Conservation (phyloP, 192 early-diverging fungal species). For the Kappamyces sp. region DNA sequence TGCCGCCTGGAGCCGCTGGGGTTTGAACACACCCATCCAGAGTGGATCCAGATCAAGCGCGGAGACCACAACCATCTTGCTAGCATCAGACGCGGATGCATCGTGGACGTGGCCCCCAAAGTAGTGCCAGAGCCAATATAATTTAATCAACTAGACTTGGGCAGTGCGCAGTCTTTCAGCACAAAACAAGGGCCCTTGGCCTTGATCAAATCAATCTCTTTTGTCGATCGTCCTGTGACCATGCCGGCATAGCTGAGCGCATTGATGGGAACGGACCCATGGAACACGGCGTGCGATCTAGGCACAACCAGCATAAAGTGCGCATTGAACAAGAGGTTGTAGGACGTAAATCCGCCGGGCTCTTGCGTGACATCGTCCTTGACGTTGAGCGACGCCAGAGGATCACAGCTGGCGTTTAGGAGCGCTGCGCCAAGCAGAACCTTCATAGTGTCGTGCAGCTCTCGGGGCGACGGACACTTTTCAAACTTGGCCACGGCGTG, state of each 20-base stretch:
- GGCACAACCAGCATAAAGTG: background rate
- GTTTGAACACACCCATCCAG: background rate
- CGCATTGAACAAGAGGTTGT: background rate
- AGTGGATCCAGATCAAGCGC: too few species aligned
- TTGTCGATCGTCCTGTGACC: background rate
- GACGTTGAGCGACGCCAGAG: too few species aligned
- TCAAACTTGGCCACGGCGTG: background rate
- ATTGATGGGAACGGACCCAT: background rate
- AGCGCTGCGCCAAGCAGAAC: too few species aligned
- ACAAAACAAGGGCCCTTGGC: background rate
- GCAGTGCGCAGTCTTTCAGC: too few species aligned
- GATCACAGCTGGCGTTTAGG: too few species aligned
- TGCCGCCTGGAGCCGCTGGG: background rate
- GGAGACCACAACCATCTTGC: too few species aligned
- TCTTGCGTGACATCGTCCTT: background rate
- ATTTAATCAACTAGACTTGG: too few species aligned
- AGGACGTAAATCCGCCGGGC: background rate
- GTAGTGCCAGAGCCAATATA: too few species aligned
- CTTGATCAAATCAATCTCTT: background rate
- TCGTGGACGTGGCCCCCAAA: too few species aligned
- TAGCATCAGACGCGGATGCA: too few species aligned
- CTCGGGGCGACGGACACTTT: too few species aligned
- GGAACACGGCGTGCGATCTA: background rate
- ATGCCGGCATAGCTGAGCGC: conserved; percentile 4
- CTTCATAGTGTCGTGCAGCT: too few species aligned